Base-by-base conservation (phyloP, 164 flowering plant species). In the Saururus chinensis region DNA sequence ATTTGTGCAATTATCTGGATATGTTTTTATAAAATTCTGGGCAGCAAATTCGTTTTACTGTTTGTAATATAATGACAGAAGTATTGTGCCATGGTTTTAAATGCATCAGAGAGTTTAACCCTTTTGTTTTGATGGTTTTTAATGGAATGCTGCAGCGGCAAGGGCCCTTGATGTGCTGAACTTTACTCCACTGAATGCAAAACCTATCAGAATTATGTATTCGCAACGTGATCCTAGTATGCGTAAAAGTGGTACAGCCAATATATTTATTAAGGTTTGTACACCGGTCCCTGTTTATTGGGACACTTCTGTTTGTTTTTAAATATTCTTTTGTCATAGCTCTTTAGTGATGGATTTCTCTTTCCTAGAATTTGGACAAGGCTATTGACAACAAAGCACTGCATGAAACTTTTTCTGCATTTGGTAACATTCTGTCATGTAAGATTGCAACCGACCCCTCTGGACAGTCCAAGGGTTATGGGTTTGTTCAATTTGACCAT, bases 391-490 rank as follows among this genome's bases (percentile, higher is more conserved):
- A 83, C 83, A 86, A 86, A 66, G 88, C 84, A 17, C 75, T 83
- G 8, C 80, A 79, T 64, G 89, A 87, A 9, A 87, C 89, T n/a
- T 87, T 84, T 69, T 84, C 88, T 67, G 53, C 78, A 52, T 84
- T 84, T 68, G 93, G 93, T 6, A 78, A 64, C 63, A 80, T 84
- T 68, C 73, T 80, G 19, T 87, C 93, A 3, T 87, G 93, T 80
- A 87, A 83, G 74, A 71, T 87, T 41, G 85, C 86, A 40, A 79
- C 80, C 26, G 88, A 84, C 73, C 57, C 69, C 45, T 74, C 77
- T 62, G 89, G 86, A 20, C 86, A 81, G 67, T 83, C 95, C 2
- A 82, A 80, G 70, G 95, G 90, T 25, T 82, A 83, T 70, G 88
- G 90, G 23, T 87, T 80, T 78, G 93, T 84, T 7, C 89, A 87